Evolutionary conservation across 306 rosid species (phyloP), one percentile per base, ranked within the genome.

Genomic region (Vicia sativa): DNA sequence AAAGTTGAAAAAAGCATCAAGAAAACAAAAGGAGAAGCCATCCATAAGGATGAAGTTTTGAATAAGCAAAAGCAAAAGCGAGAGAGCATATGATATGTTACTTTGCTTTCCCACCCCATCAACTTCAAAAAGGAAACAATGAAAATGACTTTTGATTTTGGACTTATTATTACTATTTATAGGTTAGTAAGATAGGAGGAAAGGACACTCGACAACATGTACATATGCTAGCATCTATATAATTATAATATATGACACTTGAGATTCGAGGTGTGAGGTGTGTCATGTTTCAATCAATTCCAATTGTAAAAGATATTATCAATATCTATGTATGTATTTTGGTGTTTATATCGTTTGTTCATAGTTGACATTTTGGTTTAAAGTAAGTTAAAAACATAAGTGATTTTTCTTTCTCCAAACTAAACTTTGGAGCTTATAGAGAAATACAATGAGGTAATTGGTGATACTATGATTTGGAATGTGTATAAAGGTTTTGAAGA

Each of bases 41-140:
- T 80, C 93, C 89, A 86, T 57, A 41, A 79, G 8, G 11, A 18
- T 49, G 38, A 6, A 28, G 9, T 34, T 79, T 77, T 86, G 76
- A 83, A 80, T 70, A 81, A 70, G 75, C 83, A 80, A 63, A 80
- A 16, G 46, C 6, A 31, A 31, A 34, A 63, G 80, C 75, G 77
- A 55, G 79, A 62, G 74, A 78, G 82, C 91, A 87, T 91, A 81
- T 88, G 78, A 78, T 81, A 21, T 26, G 61, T 3, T 68, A 61
- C 66, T 38, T 50, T 76, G 77, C 69, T 81, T 81, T 80, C 79
- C 82, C 82, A 81, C 82, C 82, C 79, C 87, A 79, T 81, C 60
- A 64, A 72, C 56, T 44, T 42, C 68, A 44, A 62, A 80, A 79
- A 25, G 28, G 26, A 14, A 73, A 76, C 7, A 14, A 63, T 55